These are phyloP conservation scores for Phymatotrichopsis omnivora DNA, from an alignment of 2,329 filamentous ascomycete species.

Conservation along the genomic window DNA sequence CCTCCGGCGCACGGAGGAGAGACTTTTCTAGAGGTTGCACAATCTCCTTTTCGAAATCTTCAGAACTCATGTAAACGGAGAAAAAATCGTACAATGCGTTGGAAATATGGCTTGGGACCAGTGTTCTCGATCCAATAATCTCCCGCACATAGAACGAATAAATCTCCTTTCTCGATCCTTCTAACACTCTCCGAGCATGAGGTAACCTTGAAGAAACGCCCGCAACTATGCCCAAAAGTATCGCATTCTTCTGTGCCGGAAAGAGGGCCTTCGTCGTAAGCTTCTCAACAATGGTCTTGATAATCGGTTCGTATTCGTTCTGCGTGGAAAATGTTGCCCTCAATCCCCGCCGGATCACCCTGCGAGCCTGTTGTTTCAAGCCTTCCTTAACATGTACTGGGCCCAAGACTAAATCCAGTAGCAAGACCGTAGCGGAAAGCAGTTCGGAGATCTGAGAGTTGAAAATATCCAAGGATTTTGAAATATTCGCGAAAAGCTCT, in stretches of 20 bases:
- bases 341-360: slow-evolving; percentile 68
- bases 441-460: slow-evolving; percentile 48
- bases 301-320: slow-evolving; percentile 48
- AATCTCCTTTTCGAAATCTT: slow-evolving; percentile 66
- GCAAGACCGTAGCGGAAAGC: slow-evolving; percentile 58
- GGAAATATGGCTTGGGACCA: slow-evolving; percentile 61
- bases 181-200: slow-evolving; percentile 51
- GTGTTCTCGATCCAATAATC: slow-evolving; percentile 65
- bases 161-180: slow-evolving; percentile 58
- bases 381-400: slow-evolving; percentile 34
- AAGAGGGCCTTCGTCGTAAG: slow-evolving; percentile 59
- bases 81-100: slow-evolving; percentile 75
- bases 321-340: slow-evolving; percentile 58
- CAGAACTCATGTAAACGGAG: slow-evolving; percentile 55
- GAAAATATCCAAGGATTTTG: slow-evolving; percentile 53
- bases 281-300: slow-evolving; percentile 52
- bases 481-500: slow-evolving; percentile 57
- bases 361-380: slow-evolving; percentile 44
- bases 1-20: slow-evolving; percentile 78
- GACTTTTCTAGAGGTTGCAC: slow-evolving; percentile 80
- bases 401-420: slow-evolving; percentile 66
- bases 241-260: slow-evolving; percentile 58
- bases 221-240: slow-evolving; percentile 74
- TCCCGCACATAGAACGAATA: slow-evolving; percentile 78
- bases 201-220: slow-evolving; percentile 70